Conservation (phyloP, 768 basidiomycete species). For the Cystobasidium ongulense region DNA sequence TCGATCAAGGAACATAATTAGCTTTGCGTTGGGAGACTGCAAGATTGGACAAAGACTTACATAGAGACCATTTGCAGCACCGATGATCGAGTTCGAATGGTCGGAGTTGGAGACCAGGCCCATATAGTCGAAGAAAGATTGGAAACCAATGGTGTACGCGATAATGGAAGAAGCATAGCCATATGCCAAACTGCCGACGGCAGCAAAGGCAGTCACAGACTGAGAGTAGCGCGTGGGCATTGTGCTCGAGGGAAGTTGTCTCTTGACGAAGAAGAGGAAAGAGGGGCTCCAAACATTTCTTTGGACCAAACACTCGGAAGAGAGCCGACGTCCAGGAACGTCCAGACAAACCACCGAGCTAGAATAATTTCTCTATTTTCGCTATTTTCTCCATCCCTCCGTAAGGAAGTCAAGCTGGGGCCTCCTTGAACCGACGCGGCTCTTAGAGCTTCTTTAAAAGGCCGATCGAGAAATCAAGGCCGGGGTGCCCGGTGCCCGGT, state of each 20-base stretch:
- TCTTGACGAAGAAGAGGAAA: neutral
- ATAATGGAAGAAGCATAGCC: constrained; percentile 7
- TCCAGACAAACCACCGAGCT: too few species aligned
- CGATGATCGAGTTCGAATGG: neutral
- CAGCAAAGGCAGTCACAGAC: neutral
- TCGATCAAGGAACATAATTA: neutral
- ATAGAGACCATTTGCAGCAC: constrained; percentile 6
- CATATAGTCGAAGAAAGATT: neutral
- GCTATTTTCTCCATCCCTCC: too few species aligned
- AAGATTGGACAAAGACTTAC: neutral
- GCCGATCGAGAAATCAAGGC: too few species aligned
- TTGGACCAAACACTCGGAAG: too few species aligned
- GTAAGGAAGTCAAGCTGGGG: too few species aligned
- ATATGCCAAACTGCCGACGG: neutral
- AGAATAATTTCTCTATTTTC: too few species aligned
- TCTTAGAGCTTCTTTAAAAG: too few species aligned
- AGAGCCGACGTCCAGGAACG: too few species aligned
- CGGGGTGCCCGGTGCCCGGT: too few species aligned
- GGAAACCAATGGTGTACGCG: neutral
- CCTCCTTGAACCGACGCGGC: too few species aligned
- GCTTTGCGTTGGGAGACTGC: too few species aligned
- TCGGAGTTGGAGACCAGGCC: neutral
- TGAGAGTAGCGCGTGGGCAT: neutral
- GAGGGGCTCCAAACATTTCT: neutral
- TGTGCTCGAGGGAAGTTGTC: neutral